Conservation (phyloP, 2,329 filamentous ascomycete species). For the Aureobasidium lini region DNA sequence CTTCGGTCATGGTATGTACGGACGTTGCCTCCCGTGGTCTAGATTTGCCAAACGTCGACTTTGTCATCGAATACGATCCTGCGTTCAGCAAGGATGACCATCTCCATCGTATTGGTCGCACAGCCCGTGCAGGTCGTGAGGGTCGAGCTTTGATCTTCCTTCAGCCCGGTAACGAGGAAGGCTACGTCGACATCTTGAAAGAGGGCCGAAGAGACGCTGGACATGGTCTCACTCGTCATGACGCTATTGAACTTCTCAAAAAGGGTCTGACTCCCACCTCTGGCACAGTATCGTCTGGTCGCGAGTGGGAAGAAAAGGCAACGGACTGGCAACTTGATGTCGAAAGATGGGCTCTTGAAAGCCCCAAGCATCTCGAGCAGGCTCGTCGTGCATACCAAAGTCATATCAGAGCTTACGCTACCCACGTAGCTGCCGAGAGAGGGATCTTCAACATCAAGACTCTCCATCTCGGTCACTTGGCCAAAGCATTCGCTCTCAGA, state of each 20-base stretch:
- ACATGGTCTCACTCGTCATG: constrained; percentile 54
- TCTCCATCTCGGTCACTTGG: constrained; percentile 84
- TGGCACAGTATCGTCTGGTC: constrained; percentile 25
- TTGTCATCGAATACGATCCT: constrained; percentile 93
- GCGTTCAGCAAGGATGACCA: constrained; percentile 92
- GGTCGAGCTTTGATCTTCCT: constrained; percentile 86
- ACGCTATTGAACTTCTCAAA: constrained; percentile 59
- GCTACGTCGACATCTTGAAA: constrained; percentile 73
- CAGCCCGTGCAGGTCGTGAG: constrained; percentile 81
- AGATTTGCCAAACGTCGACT: constrained; percentile 88
- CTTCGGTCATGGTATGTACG: constrained; percentile 82
- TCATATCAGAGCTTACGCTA: constrained; percentile 90
- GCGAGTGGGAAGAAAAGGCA: constrained; percentile 57
- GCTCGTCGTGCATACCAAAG: constrained; percentile 82
- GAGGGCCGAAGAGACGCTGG: constrained; percentile 59
- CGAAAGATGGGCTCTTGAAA: constrained; percentile 58
- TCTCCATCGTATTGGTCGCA: constrained; percentile 88
- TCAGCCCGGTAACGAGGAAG: constrained; percentile 83
- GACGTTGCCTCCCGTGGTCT: constrained; percentile 94
- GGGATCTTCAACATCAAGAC: constrained; percentile 85
- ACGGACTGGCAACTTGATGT: constrained; percentile 61
- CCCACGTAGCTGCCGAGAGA: constrained; percentile 79
- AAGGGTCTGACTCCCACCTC: constrained; percentile 48
- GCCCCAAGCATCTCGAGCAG: constrained; percentile 65
- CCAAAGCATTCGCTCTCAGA: constrained; percentile 85